Base-by-base conservation (phyloP, 2,329 filamentous ascomycete species). In the Fusarium pseudograminearum region DNA sequence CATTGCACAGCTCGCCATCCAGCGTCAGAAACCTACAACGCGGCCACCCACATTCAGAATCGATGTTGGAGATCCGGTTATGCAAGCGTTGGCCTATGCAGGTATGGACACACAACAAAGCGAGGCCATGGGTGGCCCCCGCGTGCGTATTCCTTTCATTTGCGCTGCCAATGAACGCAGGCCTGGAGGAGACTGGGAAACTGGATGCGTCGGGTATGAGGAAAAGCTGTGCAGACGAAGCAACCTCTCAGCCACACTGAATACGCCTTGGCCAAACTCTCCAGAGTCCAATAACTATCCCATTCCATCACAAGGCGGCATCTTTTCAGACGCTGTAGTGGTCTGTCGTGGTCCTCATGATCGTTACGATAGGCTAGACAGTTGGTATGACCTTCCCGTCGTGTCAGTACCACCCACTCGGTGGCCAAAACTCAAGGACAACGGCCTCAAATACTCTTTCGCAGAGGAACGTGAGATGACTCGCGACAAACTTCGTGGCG, bases 101-200 rank as follows among this genome's bases (percentile, higher is more conserved):
- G 69, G 69, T 26, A 70, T 76, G 44, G 83, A 85, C 48, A 81
- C 78, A 30, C 78, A 80, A 50, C 73, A 74, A 14, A 80, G 77
- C 47, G 70, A 80, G 55, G 76, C 74, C 12, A 68, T 63, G 20
- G 78, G 78, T 26, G 78, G 77, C 6, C 60, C 73, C 33, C 73
- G 79, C 51, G 73, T 81, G 38, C 78, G 81, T 4, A 85, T 92
- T 57, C 89, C 90, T 1, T 89, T 93, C 61, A 87, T 93, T 66
- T 93, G 91, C 70, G 87, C 89, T 57, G 92, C 92, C 48, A 93
- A 94, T 79, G 91, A 94, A 77, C 91, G 90, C 75, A 85, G 90
- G 38, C 86, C 91, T 1, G 92, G 92, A 12, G 92, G 92, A n/a
- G 91, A 94, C 76, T 94, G 92, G 92, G 91, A 93, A 73, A 91